A percentile compares a stretch with the other conserved stretches of the same genome.
phyloP scores from a whole-genome alignment of 768 basidiomycete genomes.

The Tulasnella sp. region DNA sequence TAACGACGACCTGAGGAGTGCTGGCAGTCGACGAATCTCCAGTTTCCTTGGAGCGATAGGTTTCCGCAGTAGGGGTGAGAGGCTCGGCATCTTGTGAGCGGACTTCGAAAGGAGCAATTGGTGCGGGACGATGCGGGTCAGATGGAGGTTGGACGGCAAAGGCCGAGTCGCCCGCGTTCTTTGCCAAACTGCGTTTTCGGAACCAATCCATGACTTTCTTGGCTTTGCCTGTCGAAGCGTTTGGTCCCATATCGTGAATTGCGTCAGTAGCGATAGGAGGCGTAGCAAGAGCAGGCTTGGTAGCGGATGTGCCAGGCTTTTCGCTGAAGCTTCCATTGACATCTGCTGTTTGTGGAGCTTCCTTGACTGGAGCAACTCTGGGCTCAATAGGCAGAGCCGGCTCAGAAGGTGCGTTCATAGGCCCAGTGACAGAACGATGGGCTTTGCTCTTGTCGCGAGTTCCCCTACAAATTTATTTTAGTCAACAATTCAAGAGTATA shows the following conservation, averaged over 20 bases:
- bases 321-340: background rate
- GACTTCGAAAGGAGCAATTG: background rate
- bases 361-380: background rate
- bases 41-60: slow-evolving; percentile 1
- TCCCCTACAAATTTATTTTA: background rate
- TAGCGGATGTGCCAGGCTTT: background rate
- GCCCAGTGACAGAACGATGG: slow-evolving; percentile 4
- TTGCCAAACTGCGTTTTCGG: slow-evolving; percentile 32
- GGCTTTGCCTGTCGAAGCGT: slow-evolving; percentile 64
- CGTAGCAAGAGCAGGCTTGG: background rate
- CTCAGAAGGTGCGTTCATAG: background rate
- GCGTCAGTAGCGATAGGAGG: background rate
- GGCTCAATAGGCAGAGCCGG: background rate
- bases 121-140: background rate
- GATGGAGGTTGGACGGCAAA: background rate
- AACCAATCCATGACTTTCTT: slow-evolving; percentile 99
- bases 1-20: slow-evolving; percentile 13
- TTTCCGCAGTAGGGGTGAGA: slow-evolving; percentile 11
- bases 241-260: background rate
- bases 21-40: background rate
- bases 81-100: slow-evolving; percentile 6
- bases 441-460: slow-evolving; percentile 2
- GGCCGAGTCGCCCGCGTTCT: slow-evolving; percentile 12
- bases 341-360: background rate
- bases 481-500: background rate